Evolutionary conservation across 2,329 filamentous ascomycete species (phyloP).

Genomic region (Trichocomaceae sp.): DNA sequence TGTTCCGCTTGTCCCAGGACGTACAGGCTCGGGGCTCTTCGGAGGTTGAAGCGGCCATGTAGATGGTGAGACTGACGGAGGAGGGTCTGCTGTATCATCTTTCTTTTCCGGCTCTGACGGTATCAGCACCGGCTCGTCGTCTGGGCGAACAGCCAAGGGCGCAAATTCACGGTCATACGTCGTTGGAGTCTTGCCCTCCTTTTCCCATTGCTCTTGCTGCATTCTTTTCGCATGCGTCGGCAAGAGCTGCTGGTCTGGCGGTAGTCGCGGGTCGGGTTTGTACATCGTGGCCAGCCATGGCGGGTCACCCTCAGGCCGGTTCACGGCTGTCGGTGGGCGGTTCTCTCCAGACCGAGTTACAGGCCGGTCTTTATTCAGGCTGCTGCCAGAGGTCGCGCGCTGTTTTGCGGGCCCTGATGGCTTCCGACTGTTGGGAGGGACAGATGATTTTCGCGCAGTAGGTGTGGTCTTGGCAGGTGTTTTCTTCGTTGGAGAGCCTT

Average conservation of each 20-base stretch:
- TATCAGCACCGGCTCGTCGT: conserved; percentile 23
- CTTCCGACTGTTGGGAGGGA: conserved; percentile 35
- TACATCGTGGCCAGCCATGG: conserved; percentile 95
- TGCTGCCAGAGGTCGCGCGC: conserved; percentile 28
- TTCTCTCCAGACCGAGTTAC: conserved; percentile 57
- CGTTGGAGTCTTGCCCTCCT: conserved; percentile 77
- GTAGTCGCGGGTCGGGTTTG: conserved; percentile 87
- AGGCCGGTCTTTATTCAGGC: conserved; percentile 46
- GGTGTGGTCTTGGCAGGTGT: conserved; percentile 22
- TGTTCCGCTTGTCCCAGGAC: conserved; percentile 39
- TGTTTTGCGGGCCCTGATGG: conserved; percentile 28
- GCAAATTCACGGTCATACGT: conserved; percentile 84
- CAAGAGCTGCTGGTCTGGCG: conserved; percentile 89
- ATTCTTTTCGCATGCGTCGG: conserved; percentile 87
- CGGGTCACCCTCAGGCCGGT: conserved; percentile 84
- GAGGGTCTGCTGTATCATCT: conserved; percentile 9
- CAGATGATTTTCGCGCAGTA: conserved; percentile 33
- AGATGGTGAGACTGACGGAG: neutral
- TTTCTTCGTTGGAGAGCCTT: conserved; percentile 28
- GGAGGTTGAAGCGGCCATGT: conserved; percentile 25
- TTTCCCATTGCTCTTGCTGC: conserved; percentile 93
- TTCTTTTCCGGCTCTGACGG: conserved; percentile 19
- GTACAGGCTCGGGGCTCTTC: conserved; percentile 29
- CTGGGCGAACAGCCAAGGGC: conserved; percentile 54
- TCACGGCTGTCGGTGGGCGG: conserved; percentile 48